These are phyloP conservation scores for Xylariaceae sp. DNA, from an alignment of 2,329 filamentous ascomycete species.

Conservation along the genomic window DNA sequence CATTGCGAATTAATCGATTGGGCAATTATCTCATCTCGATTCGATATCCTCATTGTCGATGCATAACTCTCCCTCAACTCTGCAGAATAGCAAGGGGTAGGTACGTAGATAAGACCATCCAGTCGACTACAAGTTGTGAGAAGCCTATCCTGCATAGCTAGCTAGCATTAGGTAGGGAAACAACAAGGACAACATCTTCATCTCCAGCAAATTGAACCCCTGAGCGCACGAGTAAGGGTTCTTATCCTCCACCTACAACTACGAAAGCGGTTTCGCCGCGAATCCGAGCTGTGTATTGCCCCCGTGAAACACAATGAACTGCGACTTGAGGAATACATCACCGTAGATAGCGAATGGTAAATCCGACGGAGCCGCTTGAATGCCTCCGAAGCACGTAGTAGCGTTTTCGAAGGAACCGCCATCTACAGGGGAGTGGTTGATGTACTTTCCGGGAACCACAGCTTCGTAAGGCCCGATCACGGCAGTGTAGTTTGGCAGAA, in stretches of 20 bases:
- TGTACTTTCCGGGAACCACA: conserved; percentile 33
- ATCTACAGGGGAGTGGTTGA: conserved; percentile 43
- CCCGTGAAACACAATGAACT: conserved; percentile 60
- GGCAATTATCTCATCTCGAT: too few species aligned
- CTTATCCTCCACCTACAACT: background rate
- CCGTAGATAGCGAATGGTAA: conserved; percentile 61
- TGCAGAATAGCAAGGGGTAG: background rate
- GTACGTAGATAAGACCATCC: background rate
- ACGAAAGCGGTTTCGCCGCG: conserved; percentile 35
- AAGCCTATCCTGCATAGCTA: background rate
- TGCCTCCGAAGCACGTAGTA: conserved; percentile 58
- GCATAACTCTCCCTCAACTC: background rate
- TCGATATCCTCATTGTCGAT: too few species aligned
- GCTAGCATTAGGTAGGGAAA: background rate
- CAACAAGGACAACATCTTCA: too few species aligned
- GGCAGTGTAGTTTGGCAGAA: conserved; percentile 39
- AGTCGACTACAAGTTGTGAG: background rate
- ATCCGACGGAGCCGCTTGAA: conserved; percentile 52
- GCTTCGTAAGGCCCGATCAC: conserved; percentile 27
- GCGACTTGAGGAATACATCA: conserved; percentile 64
- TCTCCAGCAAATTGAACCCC: background rate
- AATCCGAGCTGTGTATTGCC: conserved; percentile 43
- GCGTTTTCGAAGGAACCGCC: conserved; percentile 47
- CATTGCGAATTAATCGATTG: too few species aligned
- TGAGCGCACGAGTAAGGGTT: background rate